These are phyloP conservation scores for Gomphus bonarii DNA, from an alignment of 1,284 basidiomycete species.

Conservation along the genomic window DNA sequence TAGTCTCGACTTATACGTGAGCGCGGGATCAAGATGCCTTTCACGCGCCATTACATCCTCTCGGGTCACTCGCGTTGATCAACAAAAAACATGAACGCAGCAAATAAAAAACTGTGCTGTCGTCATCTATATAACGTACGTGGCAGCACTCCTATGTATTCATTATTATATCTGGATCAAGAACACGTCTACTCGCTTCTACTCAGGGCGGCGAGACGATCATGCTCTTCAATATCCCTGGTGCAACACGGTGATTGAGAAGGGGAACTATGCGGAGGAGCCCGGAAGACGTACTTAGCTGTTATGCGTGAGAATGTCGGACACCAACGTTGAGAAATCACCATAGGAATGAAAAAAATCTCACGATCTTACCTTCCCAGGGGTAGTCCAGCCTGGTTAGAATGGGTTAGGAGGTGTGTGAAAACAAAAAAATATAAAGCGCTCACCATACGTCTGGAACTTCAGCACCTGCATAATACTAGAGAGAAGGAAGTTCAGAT, in stretches of 20 bases:
- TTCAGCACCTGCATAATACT: conserved; percentile 52
- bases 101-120: not conserved
- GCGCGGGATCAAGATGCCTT: no score
- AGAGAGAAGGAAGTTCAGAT: not conserved
- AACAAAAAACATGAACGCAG: not conserved
- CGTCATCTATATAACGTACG: not conserved
- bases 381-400: conserved; percentile 68
- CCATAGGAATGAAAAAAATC: conserved; percentile 19
- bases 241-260: not conserved
- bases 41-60: not conserved
- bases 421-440: conserved; percentile 4
- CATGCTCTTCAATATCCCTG: conserved; percentile 74
- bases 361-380: conserved; percentile 61
- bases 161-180: not conserved
- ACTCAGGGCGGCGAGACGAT: conserved; percentile 42
- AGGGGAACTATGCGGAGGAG: not conserved
- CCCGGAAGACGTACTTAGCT: conserved; percentile 4
- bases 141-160: not conserved
- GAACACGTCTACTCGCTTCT: conserved; percentile 14
- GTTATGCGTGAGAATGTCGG: conserved; percentile 8
- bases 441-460: conserved; percentile 54
- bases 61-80: not conserved
- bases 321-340: conserved; percentile 12
- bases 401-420: conserved; percentile 2
- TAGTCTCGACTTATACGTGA: not conserved